These are phyloP conservation scores for Magnolia kwangsiensis DNA, from an alignment of 164 flowering plant genomes.

Conservation along the genomic window DNA sequence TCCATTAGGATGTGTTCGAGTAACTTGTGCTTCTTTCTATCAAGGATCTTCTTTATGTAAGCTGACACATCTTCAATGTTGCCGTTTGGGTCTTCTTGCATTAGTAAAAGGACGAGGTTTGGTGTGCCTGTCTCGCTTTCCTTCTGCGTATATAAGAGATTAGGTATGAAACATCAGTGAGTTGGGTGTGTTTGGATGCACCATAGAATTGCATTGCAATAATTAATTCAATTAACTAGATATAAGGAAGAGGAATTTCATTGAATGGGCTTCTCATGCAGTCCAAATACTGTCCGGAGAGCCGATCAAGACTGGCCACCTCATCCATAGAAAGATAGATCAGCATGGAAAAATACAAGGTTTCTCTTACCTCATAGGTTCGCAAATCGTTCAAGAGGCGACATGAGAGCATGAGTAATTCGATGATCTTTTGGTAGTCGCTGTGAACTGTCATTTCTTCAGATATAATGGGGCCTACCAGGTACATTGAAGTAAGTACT, in stretches of 20 bases:
- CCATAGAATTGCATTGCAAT: neutral
- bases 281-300: neutral
- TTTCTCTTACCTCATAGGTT: neutral
- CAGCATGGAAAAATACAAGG: neutral
- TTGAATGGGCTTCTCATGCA: neutral
- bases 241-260: neutral
- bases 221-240: neutral
- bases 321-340: too few relatives aligned
- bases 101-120: conserved; percentile 28
- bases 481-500: neutral
- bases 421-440: conserved; percentile 21
- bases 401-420: conserved; percentile 28
- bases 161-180: neutral
- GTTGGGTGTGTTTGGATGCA: neutral
- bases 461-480: conserved; percentile 5
- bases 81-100: conserved; percentile 27
- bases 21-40: conserved; percentile 22
- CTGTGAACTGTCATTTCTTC: conserved; percentile 1
- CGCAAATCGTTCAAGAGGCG: conserved; percentile 36
- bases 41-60: conserved; percentile 21
- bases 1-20: conserved; percentile 33
- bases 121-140: conserved; percentile 34
- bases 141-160: conserved; percentile 25
- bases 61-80: conserved; percentile 27
- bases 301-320: neutral